phyloP scores from a whole-genome alignment of 2,329 filamentous ascomycete genomes.

The Arthroderma sp. region DNA sequence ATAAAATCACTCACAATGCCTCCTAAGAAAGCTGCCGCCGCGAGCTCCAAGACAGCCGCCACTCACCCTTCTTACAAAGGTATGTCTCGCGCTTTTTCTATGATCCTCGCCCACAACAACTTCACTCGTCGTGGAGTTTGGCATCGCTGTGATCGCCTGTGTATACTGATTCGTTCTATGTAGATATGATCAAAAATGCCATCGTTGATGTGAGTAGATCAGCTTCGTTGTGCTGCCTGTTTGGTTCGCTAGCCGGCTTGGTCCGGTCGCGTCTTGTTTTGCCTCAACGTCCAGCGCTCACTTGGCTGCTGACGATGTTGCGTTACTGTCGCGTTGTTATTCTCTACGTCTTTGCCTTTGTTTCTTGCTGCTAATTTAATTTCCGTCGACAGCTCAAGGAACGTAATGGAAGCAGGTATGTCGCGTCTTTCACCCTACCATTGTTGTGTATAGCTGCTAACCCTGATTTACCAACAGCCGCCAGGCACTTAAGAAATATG shows the following conservation, averaged over 20 bases:
- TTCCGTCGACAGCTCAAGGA: conserved; percentile 49
- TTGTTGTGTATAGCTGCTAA: conserved; percentile 6
- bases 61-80: conserved; percentile 55
- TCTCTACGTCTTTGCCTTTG: conserved; percentile 7
- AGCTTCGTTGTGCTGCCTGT: conserved; percentile 28
- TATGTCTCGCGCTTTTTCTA: conserved; percentile 30
- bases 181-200: conserved; percentile 63
- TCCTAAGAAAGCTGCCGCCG: conserved; percentile 45
- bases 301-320: too few relatives aligned
- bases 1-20: conserved; percentile 38
- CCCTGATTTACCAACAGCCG: conserved; percentile 36
- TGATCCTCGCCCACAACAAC: conserved; percentile 31
- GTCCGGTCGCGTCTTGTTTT: background rate
- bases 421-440: conserved; percentile 14
- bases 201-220: conserved; percentile 54
- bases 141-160: conserved; percentile 37
- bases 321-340: too few relatives aligned
- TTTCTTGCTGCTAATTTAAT: conserved; percentile 34
- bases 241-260: background rate
- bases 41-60: conserved; percentile 36
- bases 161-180: conserved; percentile 38
- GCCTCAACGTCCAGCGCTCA: too few relatives aligned
- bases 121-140: conserved; percentile 31
- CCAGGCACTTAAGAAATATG: conserved; percentile 63
- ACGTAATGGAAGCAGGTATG: conserved; percentile 56